Evolutionary conservation across 2,329 filamentous ascomycete species (phyloP), one percentile per base, ranked within the genome.

Genomic region (Leptosphaerulina australis): DNA sequence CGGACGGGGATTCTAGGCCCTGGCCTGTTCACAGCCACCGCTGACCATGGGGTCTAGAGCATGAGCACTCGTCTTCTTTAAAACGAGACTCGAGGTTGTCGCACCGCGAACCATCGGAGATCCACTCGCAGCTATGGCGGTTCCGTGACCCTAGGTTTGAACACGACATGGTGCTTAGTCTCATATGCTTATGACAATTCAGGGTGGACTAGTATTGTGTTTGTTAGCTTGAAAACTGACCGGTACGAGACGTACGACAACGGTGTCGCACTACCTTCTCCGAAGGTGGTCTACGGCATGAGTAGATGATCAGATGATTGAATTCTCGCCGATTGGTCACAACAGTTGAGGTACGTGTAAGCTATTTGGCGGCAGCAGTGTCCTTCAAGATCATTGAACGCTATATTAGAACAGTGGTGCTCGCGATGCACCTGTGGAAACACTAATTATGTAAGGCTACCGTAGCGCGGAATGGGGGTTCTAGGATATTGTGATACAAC

Each of bases 11-110:
- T 31, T 51, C 48, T 46, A 24, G 48, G 14, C 41, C 37, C 36
- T 26, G 3, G 15, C 28, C 10, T 14, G 5, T 18, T 24, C 15
- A 35, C 36, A 36, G 36, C 35, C 41, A 39, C 30, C 12, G n/a
- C 21, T 15, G 31, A 18, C 22, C 12, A n/a, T 15, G 17, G 2
- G 41, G 36, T 24, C 48, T 51, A 51, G 48, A 51, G 26, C 36
- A 12, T 30, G 30, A 35, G 30, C 47, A 31, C 11, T 24, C 4
- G 9, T 40, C 35, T 28, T n/a, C 20, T 10, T 12, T 34, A 35
- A 35, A 28, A 31, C 29, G 26, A 36, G 10, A 24, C 36, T 36
- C 4, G 20, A 29, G 25, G 28, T 28, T 15, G 35, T 31, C 30
- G 14, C 41, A 26, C 33, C 14, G 31, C 26, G 34, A 17, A 12